phyloP scores from a whole-genome alignment of 2,329 filamentous ascomycete species.

The Cercospora sesami region DNA sequence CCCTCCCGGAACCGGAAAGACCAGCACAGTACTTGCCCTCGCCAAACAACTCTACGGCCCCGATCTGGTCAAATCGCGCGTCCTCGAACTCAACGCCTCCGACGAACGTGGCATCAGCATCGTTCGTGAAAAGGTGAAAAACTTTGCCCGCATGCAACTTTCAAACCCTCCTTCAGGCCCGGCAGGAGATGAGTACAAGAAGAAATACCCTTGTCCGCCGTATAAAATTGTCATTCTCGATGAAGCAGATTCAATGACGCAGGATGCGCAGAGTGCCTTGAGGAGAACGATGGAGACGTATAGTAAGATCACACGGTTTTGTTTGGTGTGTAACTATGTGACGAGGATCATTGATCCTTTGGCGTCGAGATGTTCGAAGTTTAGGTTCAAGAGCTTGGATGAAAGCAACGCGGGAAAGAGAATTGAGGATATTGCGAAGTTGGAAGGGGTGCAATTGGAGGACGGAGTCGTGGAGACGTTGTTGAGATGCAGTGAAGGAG shows the following conservation, averaged over 20 bases:
- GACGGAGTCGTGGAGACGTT: conserved; percentile 79
- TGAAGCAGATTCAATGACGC: conserved; percentile 98
- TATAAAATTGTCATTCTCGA: conserved; percentile 99
- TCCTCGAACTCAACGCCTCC: conserved; percentile 98
- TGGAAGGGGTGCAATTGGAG: conserved; percentile 75
- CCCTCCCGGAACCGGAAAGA: conserved; percentile 95
- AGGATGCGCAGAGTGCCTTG: conserved; percentile 91
- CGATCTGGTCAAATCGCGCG: conserved; percentile 85
- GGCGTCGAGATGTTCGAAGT: conserved; percentile 91
- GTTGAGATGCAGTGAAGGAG: conserved; percentile 86
- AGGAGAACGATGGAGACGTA: conserved; percentile 98
- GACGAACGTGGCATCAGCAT: conserved; percentile 98
- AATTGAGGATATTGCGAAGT: conserved; percentile 76
- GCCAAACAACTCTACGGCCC: conserved; percentile 97
- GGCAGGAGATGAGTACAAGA: conserved; percentile 59
- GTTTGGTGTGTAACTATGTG: conserved; percentile 97
- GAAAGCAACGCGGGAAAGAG: conserved; percentile 77
- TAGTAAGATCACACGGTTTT: conserved; percentile 93
- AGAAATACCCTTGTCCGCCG: conserved; percentile 85
- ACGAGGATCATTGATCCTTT: conserved; percentile 96
- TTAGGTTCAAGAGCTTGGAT: conserved; percentile 94
- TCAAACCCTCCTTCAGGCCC: conserved; percentile 70
- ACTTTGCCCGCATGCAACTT: conserved; percentile 94
- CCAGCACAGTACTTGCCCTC: conserved; percentile 92
- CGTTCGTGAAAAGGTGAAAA: conserved; percentile 95